Evolutionary conservation across 495 filamentous ascomycete genomes (phyloP).

Genomic region (Penicillium subrubescens): DNA sequence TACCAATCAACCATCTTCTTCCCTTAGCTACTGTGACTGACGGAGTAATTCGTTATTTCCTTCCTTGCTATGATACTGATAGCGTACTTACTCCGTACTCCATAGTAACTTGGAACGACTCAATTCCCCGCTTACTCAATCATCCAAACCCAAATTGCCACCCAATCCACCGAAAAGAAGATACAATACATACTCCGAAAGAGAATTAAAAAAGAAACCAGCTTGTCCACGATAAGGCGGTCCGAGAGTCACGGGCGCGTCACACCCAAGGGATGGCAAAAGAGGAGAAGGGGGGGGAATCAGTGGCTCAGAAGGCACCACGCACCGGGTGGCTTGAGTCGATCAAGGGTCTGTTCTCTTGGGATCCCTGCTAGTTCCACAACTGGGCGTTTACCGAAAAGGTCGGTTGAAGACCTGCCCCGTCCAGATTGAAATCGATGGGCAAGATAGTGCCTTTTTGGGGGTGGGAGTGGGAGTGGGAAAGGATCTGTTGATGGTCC

Average conservation of each 20-base stretch:
- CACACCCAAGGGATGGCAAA: conserved; percentile 34
- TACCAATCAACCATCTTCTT: background rate
- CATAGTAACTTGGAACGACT: background rate
- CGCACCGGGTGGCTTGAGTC: conserved; percentile 38
- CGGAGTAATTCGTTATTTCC: background rate
- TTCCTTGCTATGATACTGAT: background rate
- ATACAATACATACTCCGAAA: background rate
- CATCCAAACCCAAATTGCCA: background rate
- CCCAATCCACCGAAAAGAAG: background rate
- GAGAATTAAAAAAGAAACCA: background rate
- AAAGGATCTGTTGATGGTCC: background rate
- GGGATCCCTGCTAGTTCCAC: conserved; percentile 27
- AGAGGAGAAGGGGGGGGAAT: conserved; percentile 29
- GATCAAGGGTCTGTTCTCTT: conserved; percentile 39
- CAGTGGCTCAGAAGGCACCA: conserved; percentile 45
- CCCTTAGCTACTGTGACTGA: background rate
- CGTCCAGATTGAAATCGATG: conserved; percentile 9
- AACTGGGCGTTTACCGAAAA: conserved; percentile 15
- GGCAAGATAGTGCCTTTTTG: background rate
- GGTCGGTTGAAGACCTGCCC: conserved; percentile 7
- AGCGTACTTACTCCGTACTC: background rate
- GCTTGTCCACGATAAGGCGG: conserved; percentile 18
- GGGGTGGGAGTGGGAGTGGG: background rate
- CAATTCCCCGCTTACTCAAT: background rate
- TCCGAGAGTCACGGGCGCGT: conserved; percentile 34